These are phyloP conservation scores for Sarocladiaceae sp. DNA, from an alignment of 2,329 filamentous ascomycete species.

Conservation along the genomic window DNA sequence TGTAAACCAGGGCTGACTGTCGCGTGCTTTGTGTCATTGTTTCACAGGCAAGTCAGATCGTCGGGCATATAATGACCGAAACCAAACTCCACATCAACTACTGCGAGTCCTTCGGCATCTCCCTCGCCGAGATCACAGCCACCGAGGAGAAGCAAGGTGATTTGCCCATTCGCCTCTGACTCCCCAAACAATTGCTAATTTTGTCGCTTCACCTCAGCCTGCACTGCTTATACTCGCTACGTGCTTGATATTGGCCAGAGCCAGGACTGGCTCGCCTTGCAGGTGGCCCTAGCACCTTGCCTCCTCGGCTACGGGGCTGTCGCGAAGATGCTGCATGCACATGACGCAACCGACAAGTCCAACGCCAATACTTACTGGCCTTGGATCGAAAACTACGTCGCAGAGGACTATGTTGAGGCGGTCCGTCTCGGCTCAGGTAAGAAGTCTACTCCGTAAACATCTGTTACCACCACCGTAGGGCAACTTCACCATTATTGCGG, in stretches of 20 bases:
- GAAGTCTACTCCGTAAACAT: too few species aligned
- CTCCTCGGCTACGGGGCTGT: constrained; percentile 85
- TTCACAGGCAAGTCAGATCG: constrained; percentile 46
- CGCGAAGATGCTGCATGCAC: constrained; percentile 64
- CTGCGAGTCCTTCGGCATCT: constrained; percentile 76
- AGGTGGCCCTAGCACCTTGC: constrained; percentile 81
- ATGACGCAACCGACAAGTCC: constrained; percentile 53
- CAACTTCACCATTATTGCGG: too few species aligned
- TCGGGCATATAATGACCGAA: constrained; percentile 74
- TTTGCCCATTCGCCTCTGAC: background rate
- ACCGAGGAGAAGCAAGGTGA: constrained; percentile 71
- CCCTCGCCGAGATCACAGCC: constrained; percentile 65
- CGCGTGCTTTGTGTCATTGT: background rate
- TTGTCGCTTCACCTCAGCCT: too few species aligned
- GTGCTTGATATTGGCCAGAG: constrained; percentile 85
- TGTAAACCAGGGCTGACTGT: too few species aligned
- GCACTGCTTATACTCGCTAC: constrained; percentile 78
- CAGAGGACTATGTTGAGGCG: constrained; percentile 71
- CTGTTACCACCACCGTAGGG: too few species aligned
- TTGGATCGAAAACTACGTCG: constrained; percentile 88
- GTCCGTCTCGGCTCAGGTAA: constrained; percentile 67
- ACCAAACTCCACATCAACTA: constrained; percentile 79
- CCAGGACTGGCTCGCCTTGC: constrained; percentile 82
- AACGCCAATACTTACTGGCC: constrained; percentile 75
- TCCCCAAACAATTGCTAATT: too few species aligned